Conservation (phyloP, 2,329 filamentous ascomycete species). For the Fusarium liriodendri region DNA sequence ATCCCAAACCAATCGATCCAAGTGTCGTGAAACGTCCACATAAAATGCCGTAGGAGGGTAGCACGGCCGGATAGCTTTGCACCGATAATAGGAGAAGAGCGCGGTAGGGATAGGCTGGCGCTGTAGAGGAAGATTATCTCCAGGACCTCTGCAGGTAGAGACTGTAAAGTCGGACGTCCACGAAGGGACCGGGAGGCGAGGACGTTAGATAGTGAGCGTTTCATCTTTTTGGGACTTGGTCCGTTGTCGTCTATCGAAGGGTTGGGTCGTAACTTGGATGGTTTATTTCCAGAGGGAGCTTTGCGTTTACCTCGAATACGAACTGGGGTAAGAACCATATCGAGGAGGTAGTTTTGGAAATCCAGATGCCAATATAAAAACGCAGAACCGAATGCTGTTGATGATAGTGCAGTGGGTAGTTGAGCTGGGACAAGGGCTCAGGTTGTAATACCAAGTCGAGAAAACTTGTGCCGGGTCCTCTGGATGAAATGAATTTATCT, state of each 20-base stretch:
- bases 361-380: not conserved
- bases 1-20: conserved; percentile 55
- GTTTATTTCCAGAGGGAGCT: conserved; percentile 36
- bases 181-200: conserved; percentile 43
- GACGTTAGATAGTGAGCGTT: conserved; percentile 45
- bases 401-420: not conserved
- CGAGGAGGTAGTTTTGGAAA: not conserved
- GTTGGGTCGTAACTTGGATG: conserved; percentile 3
- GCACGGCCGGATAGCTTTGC: conserved; percentile 56
- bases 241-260: not conserved
- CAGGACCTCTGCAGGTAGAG: conserved; percentile 64
- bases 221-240: conserved; percentile 40
- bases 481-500: not conserved
- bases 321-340: conserved; percentile 63
- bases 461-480: not conserved
- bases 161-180: conserved; percentile 44
- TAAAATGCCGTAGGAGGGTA: conserved; percentile 52
- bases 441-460: not conserved
- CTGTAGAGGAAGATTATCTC: conserved; percentile 65
- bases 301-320: conserved; percentile 63
- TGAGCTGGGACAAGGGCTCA: not conserved
- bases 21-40: conserved; percentile 50
- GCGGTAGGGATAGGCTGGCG: conserved; percentile 60
- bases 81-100: conserved; percentile 57
- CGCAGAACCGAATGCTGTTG: not conserved